Percentiles rank a stretch among this genome's conserved stretches.
These are phyloP conservation scores for Hippophae tibetana DNA, from an alignment of 306 rosid species.

Conservation along the genomic window DNA sequence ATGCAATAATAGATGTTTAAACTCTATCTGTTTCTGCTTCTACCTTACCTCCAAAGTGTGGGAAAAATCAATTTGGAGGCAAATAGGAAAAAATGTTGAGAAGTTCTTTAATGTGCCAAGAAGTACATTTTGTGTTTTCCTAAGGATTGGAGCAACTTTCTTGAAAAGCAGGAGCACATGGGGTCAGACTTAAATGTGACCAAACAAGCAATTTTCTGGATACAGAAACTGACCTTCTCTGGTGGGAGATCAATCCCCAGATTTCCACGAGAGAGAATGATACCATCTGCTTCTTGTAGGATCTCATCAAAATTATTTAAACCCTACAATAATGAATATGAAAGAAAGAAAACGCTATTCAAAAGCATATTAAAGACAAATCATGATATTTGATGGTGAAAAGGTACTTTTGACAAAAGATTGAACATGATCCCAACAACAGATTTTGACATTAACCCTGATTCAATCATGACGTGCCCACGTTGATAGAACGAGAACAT, in stretches of 20 bases:
- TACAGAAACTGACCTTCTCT: conserved; percentile 59
- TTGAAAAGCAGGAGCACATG: background rate
- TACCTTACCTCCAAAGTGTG: too few relatives aligned
- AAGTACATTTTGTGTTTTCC: too few relatives aligned
- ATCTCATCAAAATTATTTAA: conserved; percentile 89
- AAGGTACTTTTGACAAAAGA: background rate
- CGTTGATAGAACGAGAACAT: too few relatives aligned
- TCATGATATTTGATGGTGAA: background rate
- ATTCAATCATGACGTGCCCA: too few relatives aligned
- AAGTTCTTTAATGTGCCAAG: too few relatives aligned
- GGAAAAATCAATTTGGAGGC: too few relatives aligned
- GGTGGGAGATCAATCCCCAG: conserved; percentile 97
- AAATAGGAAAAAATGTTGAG: too few relatives aligned
- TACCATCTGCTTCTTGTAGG: conserved; percentile 88
- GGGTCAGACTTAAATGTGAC: background rate
- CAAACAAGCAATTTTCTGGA: background rate
- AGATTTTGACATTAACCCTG: too few relatives aligned
- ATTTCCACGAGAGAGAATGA: conserved; percentile 85
- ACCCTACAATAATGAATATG: conserved; percentile 42
- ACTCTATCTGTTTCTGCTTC: too few relatives aligned
- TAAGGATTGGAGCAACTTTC: too few relatives aligned
- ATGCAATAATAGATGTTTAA: too few relatives aligned
- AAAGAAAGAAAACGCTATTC: conserved; percentile 2
- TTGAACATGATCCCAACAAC: too few relatives aligned
- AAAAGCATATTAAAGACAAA: background rate